These are phyloP conservation scores for Hypoxylon sp. DNA, from an alignment of 2,329 filamentous ascomycete genomes.

Conservation along the genomic window DNA sequence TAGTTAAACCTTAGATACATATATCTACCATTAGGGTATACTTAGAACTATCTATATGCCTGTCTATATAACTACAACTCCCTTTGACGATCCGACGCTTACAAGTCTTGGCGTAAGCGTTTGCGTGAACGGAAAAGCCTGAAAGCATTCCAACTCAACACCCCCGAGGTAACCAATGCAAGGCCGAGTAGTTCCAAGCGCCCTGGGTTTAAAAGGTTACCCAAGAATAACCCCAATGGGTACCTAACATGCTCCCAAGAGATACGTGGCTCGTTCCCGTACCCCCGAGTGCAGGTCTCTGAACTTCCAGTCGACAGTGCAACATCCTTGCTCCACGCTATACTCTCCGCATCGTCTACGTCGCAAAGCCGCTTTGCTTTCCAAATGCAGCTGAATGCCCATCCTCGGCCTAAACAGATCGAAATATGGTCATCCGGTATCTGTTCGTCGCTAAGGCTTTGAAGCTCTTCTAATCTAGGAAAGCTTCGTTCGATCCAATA, in stretches of 20 bases:
- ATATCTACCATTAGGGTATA: neutral
- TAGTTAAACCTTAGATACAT: neutral
- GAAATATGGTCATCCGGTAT: constrained; percentile 2
- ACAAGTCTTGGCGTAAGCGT: neutral
- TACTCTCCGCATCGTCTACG: neutral
- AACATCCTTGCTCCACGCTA: neutral
- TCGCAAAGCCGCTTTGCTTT: neutral
- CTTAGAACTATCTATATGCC: neutral
- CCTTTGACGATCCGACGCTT: neutral
- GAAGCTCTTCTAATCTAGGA: neutral
- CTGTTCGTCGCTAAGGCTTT: neutral
- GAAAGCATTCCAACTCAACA: neutral
- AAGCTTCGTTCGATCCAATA: constrained; percentile 1
- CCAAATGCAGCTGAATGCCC: neutral
- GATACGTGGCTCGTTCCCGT: neutral
- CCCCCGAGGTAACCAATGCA: neutral
- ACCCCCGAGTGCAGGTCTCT: neutral
- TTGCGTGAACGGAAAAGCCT: neutral
- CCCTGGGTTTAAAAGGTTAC: neutral
- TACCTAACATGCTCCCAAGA: neutral
- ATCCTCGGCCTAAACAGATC: neutral
- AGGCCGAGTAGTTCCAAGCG: neutral
- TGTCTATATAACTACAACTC: neutral
- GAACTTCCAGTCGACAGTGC: neutral
- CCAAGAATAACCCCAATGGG: neutral